Base-by-base conservation (phyloP, 768 basidiomycete genomes). In the Cantharellus cinnabarinus region DNA sequence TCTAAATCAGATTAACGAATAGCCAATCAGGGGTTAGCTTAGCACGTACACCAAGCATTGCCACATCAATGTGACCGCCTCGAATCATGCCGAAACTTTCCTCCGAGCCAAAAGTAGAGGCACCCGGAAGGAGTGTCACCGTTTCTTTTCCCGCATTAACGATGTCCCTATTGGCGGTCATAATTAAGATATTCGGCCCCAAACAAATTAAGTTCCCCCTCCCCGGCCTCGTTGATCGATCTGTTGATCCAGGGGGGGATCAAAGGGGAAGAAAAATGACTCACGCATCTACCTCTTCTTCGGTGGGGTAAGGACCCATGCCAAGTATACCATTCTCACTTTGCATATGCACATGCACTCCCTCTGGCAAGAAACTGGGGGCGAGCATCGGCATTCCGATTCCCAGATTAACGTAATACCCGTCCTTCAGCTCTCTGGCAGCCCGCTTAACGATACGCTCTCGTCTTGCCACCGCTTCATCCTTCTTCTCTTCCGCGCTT, bases 61-160 rank as follows among this genome's bases (percentile, higher is more conserved):
- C 82, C 53, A 94, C 86, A 64, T 97, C 81, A 56, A 97, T 80
- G 70, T 97, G 93, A 3, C 93, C 93, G 51, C 93, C 93, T 58
- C 93, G 86, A 70, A 97, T 95, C 93, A 97, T 97, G 5, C 85
- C 86, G 66, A 97, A 97, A 2, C 61, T 62, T 50, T 62, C 62
- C 3, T 57, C 68, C 81, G 57, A 63, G 84, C 87, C 93, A 68
- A 97, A 97, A 4, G 90, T 72, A 3, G 91, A 84, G 38, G 90
- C 88, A 35, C 93, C 93, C 34, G 90, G 90, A 34, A 95, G 74
- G 5, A 97, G 76, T 3, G 93, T 95, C 54, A 95, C 80, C 3
- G 89, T 91, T 71, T 94, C 89, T 69, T 95, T 95, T 29, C 90
- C 90, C 44, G 90, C 91, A 64, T 95, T 95, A 66, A 94, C 86